These are phyloP conservation scores for Pichia sp. DNA, from an alignment of 1,139 yeast species.

Conservation along the genomic window DNA sequence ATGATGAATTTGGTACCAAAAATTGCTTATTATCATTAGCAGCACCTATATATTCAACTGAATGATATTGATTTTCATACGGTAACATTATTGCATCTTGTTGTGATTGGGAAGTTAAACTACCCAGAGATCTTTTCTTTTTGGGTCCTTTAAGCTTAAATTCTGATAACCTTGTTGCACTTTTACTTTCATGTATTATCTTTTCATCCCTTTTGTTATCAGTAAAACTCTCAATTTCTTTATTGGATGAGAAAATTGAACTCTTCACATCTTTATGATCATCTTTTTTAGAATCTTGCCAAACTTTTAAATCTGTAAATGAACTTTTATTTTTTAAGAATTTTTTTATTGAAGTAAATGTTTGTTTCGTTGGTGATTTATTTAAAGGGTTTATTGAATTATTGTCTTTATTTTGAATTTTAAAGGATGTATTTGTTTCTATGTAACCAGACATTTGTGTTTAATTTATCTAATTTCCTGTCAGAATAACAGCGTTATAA, in stretches of 20 bases:
- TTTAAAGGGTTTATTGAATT: not conserved
- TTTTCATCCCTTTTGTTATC: not conserved
- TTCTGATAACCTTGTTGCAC: constrained; percentile 3
- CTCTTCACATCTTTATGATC: not conserved
- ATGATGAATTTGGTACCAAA: not conserved
- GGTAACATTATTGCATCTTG: not conserved
- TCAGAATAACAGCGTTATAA: not conserved
- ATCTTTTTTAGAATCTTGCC: constrained; percentile 5
- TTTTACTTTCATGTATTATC: not conserved
- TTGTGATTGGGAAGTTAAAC: constrained; percentile 5
- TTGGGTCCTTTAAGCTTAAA: constrained; percentile 1
- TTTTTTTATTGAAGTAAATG: constrained; percentile 9
- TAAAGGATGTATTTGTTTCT: not conserved
- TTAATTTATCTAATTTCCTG: not conserved
- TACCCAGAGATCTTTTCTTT: constrained; percentile 11
- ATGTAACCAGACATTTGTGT: not conserved
- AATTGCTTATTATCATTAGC: not conserved
- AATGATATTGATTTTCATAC: not conserved
- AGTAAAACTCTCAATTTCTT: not conserved
- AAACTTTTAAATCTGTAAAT: constrained; percentile 8
- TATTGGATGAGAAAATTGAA: not conserved
- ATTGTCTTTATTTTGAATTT: not conserved
- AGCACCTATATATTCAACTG: not conserved
- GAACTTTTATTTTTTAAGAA: constrained; percentile 13
- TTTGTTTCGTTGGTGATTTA: constrained; percentile 12